phyloP scores from a whole-genome alignment of 2,329 filamentous ascomycete species.

The Mariannaea elegans region DNA sequence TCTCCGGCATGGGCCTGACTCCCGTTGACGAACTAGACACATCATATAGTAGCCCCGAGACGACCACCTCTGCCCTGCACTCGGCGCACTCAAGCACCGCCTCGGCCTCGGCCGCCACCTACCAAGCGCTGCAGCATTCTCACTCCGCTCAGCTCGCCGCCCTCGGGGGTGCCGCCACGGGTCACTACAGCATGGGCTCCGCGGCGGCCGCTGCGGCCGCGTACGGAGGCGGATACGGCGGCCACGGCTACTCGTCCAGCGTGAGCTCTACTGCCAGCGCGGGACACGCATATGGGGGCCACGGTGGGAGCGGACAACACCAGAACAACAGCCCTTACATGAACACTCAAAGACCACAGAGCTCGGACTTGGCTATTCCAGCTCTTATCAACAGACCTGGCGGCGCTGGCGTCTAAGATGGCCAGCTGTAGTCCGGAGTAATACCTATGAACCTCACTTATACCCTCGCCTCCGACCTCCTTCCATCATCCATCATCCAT shows the following conservation, averaged over 20 bases:
- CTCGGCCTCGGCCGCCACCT: conserved; percentile 47
- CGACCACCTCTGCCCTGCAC: conserved; percentile 54
- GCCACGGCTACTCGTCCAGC: conserved; percentile 62
- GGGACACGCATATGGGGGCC: conserved; percentile 45
- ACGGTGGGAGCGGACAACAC: conserved; percentile 38
- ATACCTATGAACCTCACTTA: not conserved
- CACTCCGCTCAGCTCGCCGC: conserved; percentile 35
- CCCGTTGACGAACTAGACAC: conserved; percentile 68
- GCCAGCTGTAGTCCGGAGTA: not conserved
- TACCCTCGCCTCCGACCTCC: not conserved
- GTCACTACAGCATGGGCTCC: conserved; percentile 35
- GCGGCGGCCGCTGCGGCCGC: conserved; percentile 3
- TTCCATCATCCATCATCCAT: conserved; percentile 13
- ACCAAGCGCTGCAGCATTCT: conserved; percentile 31
- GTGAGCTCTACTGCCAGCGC: conserved; percentile 58
- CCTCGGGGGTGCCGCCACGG: conserved; percentile 15
- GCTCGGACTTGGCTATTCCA: conserved; percentile 69
- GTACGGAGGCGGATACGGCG: conserved; percentile 36
- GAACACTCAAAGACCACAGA: conserved; percentile 58
- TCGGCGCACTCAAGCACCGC: conserved; percentile 43
- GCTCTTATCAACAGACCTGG: conserved; percentile 64
- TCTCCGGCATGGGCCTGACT: conserved; percentile 68
- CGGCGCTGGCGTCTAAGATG: conserved; percentile 36
- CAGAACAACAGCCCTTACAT: conserved; percentile 59
- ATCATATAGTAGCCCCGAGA: conserved; percentile 65